phyloP scores from a whole-genome alignment of 495 filamentous ascomycete species.

The Penicillium soppii region DNA sequence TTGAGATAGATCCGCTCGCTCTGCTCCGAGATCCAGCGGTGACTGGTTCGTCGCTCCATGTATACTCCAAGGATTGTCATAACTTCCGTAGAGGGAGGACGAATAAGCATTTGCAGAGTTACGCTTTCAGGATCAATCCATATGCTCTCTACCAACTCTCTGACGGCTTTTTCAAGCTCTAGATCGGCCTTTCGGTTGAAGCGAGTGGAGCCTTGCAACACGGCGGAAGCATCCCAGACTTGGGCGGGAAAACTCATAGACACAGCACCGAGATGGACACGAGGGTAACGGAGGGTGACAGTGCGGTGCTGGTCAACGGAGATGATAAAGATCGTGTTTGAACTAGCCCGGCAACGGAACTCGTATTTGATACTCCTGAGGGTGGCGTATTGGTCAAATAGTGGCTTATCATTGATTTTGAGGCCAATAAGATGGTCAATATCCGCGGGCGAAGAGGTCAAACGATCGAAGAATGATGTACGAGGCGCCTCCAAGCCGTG shows the following conservation, averaged over 20 bases:
- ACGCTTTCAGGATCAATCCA: slow-evolving; percentile 28
- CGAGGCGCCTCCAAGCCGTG: background rate
- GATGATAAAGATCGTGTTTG: slow-evolving; percentile 39
- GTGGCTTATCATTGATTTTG: slow-evolving; percentile 16
- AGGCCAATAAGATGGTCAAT: slow-evolving; percentile 38
- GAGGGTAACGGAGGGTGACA: slow-evolving; percentile 15
- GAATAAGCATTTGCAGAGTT: slow-evolving; percentile 7
- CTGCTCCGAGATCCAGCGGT: slow-evolving; percentile 14
- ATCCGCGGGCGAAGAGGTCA: slow-evolving; percentile 39
- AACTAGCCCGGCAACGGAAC: slow-evolving; percentile 41
- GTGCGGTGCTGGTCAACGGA: slow-evolving; percentile 45
- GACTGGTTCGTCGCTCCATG: slow-evolving; percentile 34
- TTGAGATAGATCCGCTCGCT: slow-evolving; percentile 34
- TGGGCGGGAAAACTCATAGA: slow-evolving; percentile 43
- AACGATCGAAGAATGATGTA: slow-evolving; percentile 21
- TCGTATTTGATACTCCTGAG: slow-evolving; percentile 47
- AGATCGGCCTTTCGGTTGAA: slow-evolving; percentile 7
- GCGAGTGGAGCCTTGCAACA: slow-evolving; percentile 19
- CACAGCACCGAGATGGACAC: slow-evolving; percentile 23
- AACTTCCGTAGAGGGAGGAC: slow-evolving; percentile 17
- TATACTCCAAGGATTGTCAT: slow-evolving; percentile 28
- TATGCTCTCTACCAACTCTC: slow-evolving; percentile 28
- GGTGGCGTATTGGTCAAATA: slow-evolving; percentile 32
- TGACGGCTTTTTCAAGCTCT: slow-evolving; percentile 22
- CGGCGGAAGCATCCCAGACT: slow-evolving; percentile 46